phyloP scores from a whole-genome alignment of 2,329 filamentous ascomycete genomes.

The Zarea fungicola region DNA sequence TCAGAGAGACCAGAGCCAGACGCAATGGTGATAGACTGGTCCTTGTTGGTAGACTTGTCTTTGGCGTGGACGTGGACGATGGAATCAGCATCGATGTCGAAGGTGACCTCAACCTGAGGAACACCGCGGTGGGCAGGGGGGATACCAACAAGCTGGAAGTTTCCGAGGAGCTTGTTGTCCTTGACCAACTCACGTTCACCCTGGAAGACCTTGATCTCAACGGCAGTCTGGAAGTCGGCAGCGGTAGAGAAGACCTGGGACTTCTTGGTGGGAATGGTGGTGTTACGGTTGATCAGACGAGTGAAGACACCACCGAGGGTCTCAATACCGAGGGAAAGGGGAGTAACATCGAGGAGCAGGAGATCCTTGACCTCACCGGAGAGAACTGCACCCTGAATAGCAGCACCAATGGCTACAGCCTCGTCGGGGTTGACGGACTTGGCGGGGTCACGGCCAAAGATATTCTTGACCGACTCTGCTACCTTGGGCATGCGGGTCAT shows the following conservation, averaged over 20 bases:
- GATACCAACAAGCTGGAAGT: constrained; percentile 98
- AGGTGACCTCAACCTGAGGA: constrained; percentile 94
- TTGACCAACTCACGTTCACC: constrained; percentile 98
- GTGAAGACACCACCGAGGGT: constrained; percentile 97
- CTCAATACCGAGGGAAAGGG: constrained; percentile 96
- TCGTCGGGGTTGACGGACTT: constrained; percentile 99
- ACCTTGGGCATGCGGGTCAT: constrained; percentile 99
- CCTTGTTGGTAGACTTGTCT: constrained; percentile 99
- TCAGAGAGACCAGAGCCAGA: constrained; percentile 96
- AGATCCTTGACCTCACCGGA: constrained; percentile 96
- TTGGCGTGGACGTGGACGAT: constrained; percentile 98
- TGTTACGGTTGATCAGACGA: constrained; percentile 97
- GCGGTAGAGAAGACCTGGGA: constrained; percentile 97
- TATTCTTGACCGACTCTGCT: constrained; percentile 87
- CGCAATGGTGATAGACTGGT: constrained; percentile 98
- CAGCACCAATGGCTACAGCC: constrained; percentile 95
- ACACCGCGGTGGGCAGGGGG: constrained; percentile 94
- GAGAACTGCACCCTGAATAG: constrained; percentile 93
- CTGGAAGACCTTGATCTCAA: constrained; percentile 99
- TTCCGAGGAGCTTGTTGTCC: constrained; percentile 97
- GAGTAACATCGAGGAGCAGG: constrained; percentile 90
- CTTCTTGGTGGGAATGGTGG: constrained; percentile 98
- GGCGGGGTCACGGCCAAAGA: constrained; percentile 92
- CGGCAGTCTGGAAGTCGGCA: constrained; percentile 95
- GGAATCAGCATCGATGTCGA: constrained; percentile 96